Evolutionary conservation across 331 rosid genomes (phyloP), one percentile per base, ranked within the genome.

Genomic region (Cucumis variabilis): DNA sequence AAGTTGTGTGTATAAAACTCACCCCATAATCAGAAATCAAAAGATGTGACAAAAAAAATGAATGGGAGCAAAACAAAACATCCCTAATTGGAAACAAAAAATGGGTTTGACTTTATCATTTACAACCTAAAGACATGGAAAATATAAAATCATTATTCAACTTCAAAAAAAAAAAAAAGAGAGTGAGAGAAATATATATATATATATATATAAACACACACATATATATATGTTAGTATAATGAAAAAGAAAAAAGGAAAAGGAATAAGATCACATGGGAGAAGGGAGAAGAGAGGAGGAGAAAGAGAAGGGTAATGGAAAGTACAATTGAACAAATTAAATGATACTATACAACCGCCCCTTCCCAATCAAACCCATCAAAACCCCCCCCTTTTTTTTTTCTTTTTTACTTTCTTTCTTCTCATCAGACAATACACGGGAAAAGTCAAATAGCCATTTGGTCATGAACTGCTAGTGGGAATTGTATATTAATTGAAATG

Each of bases 401-500:
- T 28, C 20, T 20, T 62, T 9, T 9, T 63, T 63, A 44, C 6
- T 21, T 63, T 58, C 21, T 66, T 13, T 46, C 74, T 53, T 24
- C 46, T 50, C 25, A 67, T 69, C 46, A 88, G 73, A 46, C 62
- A n/a, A 24, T 14, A 7, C 60, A 37, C 24, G 44, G 48, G 12
- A 13, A 87, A 79, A 84, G 87, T 89, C 91, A 89, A 89, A 87
- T 37, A 60, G 37, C 25, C 71, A 48, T 84, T 70, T 78, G 89
- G 86, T 87, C 84, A 70, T 87, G 86, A 69, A 20, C 78, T 25
- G 82, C 30, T 28, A 84, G 76, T 86, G 73, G 81, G 81, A 71
- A 76, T 66, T 84, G 69, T 84, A 77, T 58, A 51, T 50, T 65
- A 80, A 46, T 80, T 30, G 74, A 55, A 68, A 66, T 48, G 48